Percentiles rank a stretch among this genome's conserved stretches.
Conservation (phyloP, 176 grass and related monocot genomes). For the maize (Zea mays) region Zm-B73-REFERENCE-NAM-5.0 NC_050105.1:103264501-103265000, state of each 20-base stretch:
- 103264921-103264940: background rate
- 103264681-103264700: background rate
- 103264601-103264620: background rate
- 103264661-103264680: background rate
- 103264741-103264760: background rate
- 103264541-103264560: background rate
- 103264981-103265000: background rate
- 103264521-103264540: constrained; percentile 3
- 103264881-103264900: background rate
- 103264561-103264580: background rate
- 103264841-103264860: background rate
- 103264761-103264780: background rate
- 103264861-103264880: background rate
- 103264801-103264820: background rate
- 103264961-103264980: background rate
- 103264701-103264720: background rate
- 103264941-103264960: background rate
- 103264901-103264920: background rate
- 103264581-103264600: background rate
- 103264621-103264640: background rate
- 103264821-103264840: background rate
- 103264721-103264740: background rate
- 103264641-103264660: background rate
- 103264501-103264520: background rate
- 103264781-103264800: background rate